Conservation (phyloP, 108 stramenopile species). For the Skeletonema costatum region DNA sequence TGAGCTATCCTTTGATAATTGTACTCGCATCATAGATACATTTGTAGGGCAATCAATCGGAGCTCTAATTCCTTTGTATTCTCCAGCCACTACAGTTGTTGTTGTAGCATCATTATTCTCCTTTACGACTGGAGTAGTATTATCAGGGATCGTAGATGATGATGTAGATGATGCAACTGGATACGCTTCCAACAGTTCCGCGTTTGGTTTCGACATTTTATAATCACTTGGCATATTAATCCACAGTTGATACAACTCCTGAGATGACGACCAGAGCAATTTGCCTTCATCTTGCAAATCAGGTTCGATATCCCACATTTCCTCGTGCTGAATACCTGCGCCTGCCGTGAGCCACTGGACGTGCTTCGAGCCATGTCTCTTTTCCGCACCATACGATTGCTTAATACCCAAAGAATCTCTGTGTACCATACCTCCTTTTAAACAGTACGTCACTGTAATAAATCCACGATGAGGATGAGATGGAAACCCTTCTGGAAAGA, state of each 20-base stretch:
- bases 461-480: constrained; percentile 90
- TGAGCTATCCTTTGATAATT: constrained; percentile 32
- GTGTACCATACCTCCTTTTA: constrained; percentile 82
- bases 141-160: background rate
- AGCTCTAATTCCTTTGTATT: constrained; percentile 44
- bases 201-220: constrained; percentile 60
- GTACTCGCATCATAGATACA: constrained; percentile 64
- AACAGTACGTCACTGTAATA: constrained; percentile 77
- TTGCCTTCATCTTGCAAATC: constrained; percentile 16
- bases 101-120: constrained; percentile 24
- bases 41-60: constrained; percentile 53
- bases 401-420: constrained; percentile 77
- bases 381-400: constrained; percentile 70
- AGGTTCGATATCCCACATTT: constrained; percentile 79
- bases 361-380: constrained; percentile 48
- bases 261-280: constrained; percentile 27
- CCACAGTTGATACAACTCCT: constrained; percentile 89
- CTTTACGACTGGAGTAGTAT: constrained; percentile 24
- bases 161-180: background rate
- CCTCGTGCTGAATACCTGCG: constrained; percentile 86
- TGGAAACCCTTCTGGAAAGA: constrained; percentile 89
- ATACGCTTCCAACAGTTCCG: constrained; percentile 46
- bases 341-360: constrained; percentile 86
- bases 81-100: constrained; percentile 59
- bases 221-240: constrained; percentile 63